Percentiles rank a stretch among this genome's conserved stretches.
Conservation (phyloP, 164 flowering plant species). For the Liriodendron chinense region DNA sequence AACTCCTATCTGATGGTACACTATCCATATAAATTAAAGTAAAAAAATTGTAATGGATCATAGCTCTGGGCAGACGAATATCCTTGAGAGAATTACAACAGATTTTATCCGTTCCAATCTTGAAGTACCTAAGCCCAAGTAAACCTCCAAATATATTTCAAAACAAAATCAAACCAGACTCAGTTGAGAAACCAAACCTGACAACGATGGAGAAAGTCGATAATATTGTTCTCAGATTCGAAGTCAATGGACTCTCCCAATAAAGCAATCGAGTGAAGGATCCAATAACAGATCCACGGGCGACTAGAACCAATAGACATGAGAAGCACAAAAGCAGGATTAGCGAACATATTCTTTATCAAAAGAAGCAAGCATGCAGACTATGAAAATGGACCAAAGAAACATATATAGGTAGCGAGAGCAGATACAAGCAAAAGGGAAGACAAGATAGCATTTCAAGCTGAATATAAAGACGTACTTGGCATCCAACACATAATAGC, state of each 20-base stretch:
- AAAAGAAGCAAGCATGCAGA: neutral
- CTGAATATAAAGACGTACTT: constrained; percentile 37
- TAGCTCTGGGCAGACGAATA: neutral
- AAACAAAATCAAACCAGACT: constrained; percentile 1
- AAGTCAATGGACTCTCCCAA: constrained; percentile 67
- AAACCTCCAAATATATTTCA: neutral
- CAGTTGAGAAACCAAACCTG: constrained; percentile 48
- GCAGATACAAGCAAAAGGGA: too few species aligned
- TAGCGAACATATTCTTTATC: neutral
- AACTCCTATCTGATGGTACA: neutral
- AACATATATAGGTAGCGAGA: neutral
- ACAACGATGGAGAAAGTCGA: constrained; percentile 83
- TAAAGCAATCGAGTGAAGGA: constrained; percentile 77
- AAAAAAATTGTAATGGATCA: neutral
- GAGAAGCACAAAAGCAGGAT: neutral
- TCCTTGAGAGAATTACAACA: neutral
- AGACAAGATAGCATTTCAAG: neutral
- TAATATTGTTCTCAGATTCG: constrained; percentile 46
- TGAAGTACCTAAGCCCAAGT: neutral
- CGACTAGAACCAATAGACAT: constrained; percentile 48
- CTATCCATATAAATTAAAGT: neutral
- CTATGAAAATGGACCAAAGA: neutral
- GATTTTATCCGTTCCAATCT: constrained; percentile 1
- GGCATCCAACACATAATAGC: constrained; percentile 70
- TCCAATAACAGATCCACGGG: constrained; percentile 98